Conservation (phyloP, 2,329 filamentous ascomycete genomes). For the Alternaria burnsii region DNA sequence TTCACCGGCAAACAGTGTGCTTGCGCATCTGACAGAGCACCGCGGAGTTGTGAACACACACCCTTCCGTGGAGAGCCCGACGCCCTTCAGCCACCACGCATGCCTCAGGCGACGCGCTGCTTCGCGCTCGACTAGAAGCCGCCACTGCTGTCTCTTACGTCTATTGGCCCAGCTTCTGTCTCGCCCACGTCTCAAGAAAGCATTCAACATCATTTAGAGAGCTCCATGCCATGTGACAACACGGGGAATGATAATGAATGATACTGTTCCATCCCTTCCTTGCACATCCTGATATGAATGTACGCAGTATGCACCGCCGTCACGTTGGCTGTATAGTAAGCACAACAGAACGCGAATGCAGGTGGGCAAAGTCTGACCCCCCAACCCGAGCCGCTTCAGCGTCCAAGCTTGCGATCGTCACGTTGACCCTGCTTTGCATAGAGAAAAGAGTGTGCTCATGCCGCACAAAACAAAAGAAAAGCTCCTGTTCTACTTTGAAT, state of each 20-base stretch:
- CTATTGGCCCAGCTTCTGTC: conserved; percentile 42
- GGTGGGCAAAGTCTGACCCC: background rate
- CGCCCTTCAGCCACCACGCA: conserved; percentile 14
- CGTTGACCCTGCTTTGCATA: background rate
- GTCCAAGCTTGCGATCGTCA: conserved; percentile 8
- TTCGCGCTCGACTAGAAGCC: conserved; percentile 24
- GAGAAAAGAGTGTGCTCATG: background rate
- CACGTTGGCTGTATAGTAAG: background rate
- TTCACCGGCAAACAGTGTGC: background rate
- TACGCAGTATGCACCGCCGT: conserved; percentile 10
- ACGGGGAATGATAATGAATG: background rate
- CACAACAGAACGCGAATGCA: conserved; percentile 12
- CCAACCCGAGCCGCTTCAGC: background rate
- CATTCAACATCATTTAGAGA: conserved; percentile 29
- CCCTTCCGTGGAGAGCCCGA: conserved; percentile 16
- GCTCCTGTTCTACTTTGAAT: background rate
- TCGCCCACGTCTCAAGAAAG: conserved; percentile 43
- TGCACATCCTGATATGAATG: background rate
- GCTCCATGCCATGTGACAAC: conserved; percentile 33
- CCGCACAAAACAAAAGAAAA: conserved; percentile 4
- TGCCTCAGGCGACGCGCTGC: conserved; percentile 17
- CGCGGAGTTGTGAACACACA: background rate
- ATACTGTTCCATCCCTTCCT: background rate
- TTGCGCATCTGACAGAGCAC: background rate
- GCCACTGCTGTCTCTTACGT: conserved; percentile 8